phyloP scores from a whole-genome alignment of 192 early-diverging fungal genomes.

The Coemansia javaensis region DNA sequence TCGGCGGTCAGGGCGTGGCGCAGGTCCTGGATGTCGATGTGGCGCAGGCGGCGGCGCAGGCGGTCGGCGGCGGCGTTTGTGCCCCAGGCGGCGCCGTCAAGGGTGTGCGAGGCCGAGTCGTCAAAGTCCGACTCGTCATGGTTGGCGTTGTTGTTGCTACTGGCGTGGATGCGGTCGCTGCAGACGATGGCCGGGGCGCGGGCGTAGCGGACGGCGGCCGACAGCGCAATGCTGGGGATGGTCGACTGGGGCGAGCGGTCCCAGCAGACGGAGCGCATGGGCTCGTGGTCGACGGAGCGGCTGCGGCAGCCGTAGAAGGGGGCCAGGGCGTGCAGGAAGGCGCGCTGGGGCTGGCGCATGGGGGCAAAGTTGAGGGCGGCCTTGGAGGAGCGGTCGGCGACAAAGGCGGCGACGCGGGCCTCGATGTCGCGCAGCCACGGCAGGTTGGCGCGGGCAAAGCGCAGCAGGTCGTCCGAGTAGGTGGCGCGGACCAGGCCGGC shows the following conservation, averaged over 20 bases:
- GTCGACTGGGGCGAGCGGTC: conserved; percentile 19
- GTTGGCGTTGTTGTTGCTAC: no score
- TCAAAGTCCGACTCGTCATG: conserved; percentile 21
- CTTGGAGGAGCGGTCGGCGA: conserved; percentile 53
- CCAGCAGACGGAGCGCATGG: conserved; percentile 62
- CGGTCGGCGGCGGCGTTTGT: conserved; percentile 19
- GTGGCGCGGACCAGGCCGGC: conserved; percentile 36
- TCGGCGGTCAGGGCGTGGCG: conserved; percentile 32
- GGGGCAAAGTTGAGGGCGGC: conserved; percentile 61
- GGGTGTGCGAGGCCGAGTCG: conserved; percentile 24
- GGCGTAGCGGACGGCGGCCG: conserved; percentile 25
- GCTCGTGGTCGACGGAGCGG: conserved; percentile 77
- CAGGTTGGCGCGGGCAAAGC: conserved; percentile 60
- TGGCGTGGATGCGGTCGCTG: conserved; percentile 21
- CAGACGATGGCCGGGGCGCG: conserved; percentile 31
- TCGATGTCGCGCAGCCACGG: conserved; percentile 70
- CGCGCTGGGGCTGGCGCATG: conserved; percentile 60
- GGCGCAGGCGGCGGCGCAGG: conserved; percentile 20
- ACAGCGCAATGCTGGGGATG: conserved; percentile 35
- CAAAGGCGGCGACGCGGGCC: conserved; percentile 59
- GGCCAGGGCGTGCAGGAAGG: conserved; percentile 69
- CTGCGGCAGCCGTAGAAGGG: conserved; percentile 67
- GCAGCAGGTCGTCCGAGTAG: conserved; percentile 63
- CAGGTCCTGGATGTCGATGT: conserved; percentile 29
- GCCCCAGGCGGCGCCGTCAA: conserved; percentile 4